phyloP scores from a whole-genome alignment of 352 stramenopile genomes.

The Albugo laibachii region DNA sequence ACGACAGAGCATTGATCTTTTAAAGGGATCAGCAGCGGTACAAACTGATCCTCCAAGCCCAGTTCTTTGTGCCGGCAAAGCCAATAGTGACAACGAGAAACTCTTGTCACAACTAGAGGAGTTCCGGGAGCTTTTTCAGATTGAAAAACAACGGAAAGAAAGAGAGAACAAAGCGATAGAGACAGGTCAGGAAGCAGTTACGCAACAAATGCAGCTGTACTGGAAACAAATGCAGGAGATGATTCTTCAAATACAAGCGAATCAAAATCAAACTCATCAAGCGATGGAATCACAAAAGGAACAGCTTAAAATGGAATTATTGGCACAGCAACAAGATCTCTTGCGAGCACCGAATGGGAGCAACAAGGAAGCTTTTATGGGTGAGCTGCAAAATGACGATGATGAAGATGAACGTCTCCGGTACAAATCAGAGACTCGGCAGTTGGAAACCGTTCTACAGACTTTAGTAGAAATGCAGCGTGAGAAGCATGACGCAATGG shows the following conservation, averaged over 20 bases:
- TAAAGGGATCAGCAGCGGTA: background rate
- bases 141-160: conserved; percentile 28
- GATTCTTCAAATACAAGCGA: conserved; percentile 40
- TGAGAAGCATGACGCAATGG: conserved; percentile 5
- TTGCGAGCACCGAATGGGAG: conserved; percentile 8
- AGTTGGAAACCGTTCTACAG: too few species aligned
- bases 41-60: background rate
- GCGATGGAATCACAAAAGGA: conserved; percentile 48
- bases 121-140: conserved; percentile 36
- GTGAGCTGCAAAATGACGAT: conserved; percentile 28
- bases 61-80: conserved; percentile 8
- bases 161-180: conserved; percentile 23
- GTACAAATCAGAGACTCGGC: too few species aligned
- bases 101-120: conserved; percentile 33
- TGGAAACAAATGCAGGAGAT: conserved; percentile 37
- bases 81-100: conserved; percentile 25
- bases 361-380: conserved; percentile 11
- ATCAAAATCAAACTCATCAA: conserved; percentile 32
- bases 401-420: conserved; percentile 1
- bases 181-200: conserved; percentile 29
- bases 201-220: conserved; percentile 22
- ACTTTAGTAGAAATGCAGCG: background rate
- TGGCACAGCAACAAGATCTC: conserved; percentile 8
- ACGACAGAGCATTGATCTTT: background rate
- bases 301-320: conserved; percentile 19